Conservation (phyloP, 257 asterid species). For the Fraxinus pennsylvanica region DNA sequence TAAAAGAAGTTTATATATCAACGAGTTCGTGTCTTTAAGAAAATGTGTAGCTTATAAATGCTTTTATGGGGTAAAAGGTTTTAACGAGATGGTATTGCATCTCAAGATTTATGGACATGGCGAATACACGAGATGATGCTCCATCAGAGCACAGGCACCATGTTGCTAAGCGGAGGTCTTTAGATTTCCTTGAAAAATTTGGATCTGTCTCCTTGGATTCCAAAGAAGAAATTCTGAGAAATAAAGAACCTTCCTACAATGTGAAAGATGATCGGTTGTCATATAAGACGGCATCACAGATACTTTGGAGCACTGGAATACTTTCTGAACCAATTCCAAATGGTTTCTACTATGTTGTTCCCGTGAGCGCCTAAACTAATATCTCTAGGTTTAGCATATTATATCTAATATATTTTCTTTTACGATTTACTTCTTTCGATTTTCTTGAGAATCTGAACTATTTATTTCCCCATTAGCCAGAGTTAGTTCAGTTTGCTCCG, state of each 20-base stretch:
- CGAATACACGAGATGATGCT: conserved; percentile 55
- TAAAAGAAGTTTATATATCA: conserved; percentile 22
- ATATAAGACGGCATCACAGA: conserved; percentile 69
- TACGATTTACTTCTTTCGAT: conserved; percentile 1
- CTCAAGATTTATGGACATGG: conserved; percentile 52
- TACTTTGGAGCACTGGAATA: conserved; percentile 87
- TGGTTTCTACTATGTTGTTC: conserved; percentile 92
- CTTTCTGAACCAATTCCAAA: conserved; percentile 89
- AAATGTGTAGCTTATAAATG: conserved; percentile 25
- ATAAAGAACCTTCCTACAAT: conserved; percentile 41
- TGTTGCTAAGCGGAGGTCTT: conserved; percentile 66
- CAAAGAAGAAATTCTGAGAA: conserved; percentile 45
- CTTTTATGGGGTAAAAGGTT: conserved; percentile 39
- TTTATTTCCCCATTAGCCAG: not conserved
- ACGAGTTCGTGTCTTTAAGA: conserved; percentile 26
- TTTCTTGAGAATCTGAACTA: not conserved
- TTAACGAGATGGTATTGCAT: conserved; percentile 41
- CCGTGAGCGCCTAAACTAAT: conserved; percentile 61
- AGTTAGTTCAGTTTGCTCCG: not conserved
- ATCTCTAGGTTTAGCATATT: conserved; percentile 21
- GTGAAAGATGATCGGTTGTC: conserved; percentile 48
- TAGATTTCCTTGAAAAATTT: conserved; percentile 65
- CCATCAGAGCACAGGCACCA: conserved; percentile 60
- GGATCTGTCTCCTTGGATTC: conserved; percentile 77
- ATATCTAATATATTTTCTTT: conserved; percentile 20